Percentiles rank a stretch among this genome's conserved stretches.
These are phyloP conservation scores for Exophiala spinifera DNA, from an alignment of 2,329 filamentous ascomycete genomes.

Conservation along the genomic window DNA sequence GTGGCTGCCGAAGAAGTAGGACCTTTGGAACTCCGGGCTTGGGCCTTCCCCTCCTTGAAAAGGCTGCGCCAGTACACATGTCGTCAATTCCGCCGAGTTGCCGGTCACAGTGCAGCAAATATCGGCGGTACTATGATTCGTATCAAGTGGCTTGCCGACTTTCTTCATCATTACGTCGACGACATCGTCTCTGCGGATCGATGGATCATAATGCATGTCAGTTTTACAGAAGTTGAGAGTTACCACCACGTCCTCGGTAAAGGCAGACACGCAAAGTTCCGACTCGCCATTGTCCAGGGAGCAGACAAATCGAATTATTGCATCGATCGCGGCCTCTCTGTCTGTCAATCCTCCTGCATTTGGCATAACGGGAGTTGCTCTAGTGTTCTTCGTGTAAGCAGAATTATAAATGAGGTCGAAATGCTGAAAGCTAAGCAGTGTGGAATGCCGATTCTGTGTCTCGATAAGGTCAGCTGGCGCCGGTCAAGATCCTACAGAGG, in stretches of 20 bases:
- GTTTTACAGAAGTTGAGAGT: conserved; percentile 4
- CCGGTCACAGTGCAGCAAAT: conserved; percentile 15
- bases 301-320: conserved; percentile 15
- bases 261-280: conserved; percentile 13
- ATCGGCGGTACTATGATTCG: conserved; percentile 15
- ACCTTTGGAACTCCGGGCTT: conserved; percentile 12
- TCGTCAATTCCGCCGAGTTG: conserved; percentile 11
- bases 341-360: conserved; percentile 17
- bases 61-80: conserved; percentile 11
- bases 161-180: conserved; percentile 10
- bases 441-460: too few relatives aligned
- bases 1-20: conserved; percentile 11
- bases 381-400: too few relatives aligned
- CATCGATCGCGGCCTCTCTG: conserved; percentile 18
- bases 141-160: conserved; percentile 13
- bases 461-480: too few relatives aligned
- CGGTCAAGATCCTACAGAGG: too few relatives aligned
- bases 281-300: conserved; percentile 13
- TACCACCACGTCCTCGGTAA: conserved; percentile 12
- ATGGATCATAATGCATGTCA: neutral
- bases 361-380: neutral
- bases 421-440: too few relatives aligned
- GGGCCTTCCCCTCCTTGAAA: conserved; percentile 12
- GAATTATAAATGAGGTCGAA: too few relatives aligned
- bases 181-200: conserved; percentile 6